Evolutionary conservation across 139 green algal genomes (phyloP).

Genomic region (Pleodorina starrii): DNA sequence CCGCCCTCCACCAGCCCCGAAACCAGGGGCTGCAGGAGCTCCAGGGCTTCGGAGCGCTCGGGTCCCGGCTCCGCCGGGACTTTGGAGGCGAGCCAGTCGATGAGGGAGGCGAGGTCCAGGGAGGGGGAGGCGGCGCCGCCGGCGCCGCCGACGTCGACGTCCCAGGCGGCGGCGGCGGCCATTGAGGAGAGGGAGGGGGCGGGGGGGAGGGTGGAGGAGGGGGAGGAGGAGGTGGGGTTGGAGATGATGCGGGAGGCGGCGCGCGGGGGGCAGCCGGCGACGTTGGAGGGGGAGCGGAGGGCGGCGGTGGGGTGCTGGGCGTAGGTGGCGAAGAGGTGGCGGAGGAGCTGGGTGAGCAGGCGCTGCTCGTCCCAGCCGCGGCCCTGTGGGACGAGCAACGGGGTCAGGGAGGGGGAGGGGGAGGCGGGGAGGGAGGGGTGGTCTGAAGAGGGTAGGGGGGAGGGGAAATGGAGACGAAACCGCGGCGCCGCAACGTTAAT

Average conservation of each 20-base stretch:
- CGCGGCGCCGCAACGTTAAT: no score
- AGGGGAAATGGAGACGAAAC: no score
- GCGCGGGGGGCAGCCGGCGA: conserved; percentile 12
- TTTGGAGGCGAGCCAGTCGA: conserved; percentile 35
- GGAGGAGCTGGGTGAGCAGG: conserved; percentile 24
- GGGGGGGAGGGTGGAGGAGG: neutral
- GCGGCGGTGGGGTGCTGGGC: conserved; percentile 4
- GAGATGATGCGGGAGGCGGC: conserved; percentile 42
- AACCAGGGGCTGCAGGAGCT: conserved; percentile 20
- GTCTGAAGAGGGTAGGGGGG: no score
- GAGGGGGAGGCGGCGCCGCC: conserved; percentile 26
- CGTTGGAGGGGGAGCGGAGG: neutral
- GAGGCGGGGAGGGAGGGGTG: no score
- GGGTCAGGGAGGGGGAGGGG: neutral
- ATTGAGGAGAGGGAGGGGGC: conserved; percentile 10
- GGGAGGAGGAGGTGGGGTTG: neutral
- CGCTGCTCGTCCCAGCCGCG: conserved; percentile 44
- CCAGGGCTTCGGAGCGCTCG: conserved; percentile 1
- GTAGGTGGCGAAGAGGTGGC: conserved; percentile 36
- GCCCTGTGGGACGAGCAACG: neutral
- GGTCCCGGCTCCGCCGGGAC: neutral
- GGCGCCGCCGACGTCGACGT: conserved; percentile 30
- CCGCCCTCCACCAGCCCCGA: neutral
- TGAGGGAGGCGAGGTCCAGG: conserved; percentile 2
- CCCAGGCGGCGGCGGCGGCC: conserved; percentile 32